Evolutionary conservation across 371 early-diverging fungal genomes (phyloP), one percentile per base, ranked within the genome.

Genomic region (Blakeslea trispora): DNA sequence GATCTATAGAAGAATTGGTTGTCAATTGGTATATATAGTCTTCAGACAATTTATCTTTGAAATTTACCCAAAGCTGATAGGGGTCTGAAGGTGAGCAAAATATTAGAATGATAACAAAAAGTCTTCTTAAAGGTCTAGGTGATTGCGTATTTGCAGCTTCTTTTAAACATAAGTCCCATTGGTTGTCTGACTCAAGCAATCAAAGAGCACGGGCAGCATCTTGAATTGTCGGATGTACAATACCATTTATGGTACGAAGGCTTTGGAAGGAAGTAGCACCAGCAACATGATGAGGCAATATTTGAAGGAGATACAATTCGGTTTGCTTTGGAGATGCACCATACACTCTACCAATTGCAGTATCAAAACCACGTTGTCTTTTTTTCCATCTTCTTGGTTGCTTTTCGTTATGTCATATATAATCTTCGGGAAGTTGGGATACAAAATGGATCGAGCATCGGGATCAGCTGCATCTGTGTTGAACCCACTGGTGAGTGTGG

Each of bases 401-500:
- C 28, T 24, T 19, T n/a, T 13, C 8, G 14, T 8, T 13, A 19
- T 18, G 9, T 31, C 47, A 51, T 5, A 31, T 14, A 31, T 28
- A 51, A 37, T 58, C 7, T 15, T 40, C 37, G 5, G 37, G 50
- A 60, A 54, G 0, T 60, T 32, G 1, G 37, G 8, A 18, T 60
- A 60, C 1, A 60, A 13, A 35, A n/a, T n/a, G n/a, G 9, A 10
- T 1, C 6, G 23, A 15, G 54, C 48, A 24, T n/a, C 13, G 1
- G 0, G 3, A 37, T 60, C 6, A 19, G 3, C 14, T 1, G 8
- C 21, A 32, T 19, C n/a, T n/a, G n/a, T n/a, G n/a, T 53, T n/a
- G 17, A 76, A 63, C 45, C 54, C 71, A 28, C 54, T 68, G 10
- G 55, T 67, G 15, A 69, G 42, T 5, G 50, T 61, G 9, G 66